Evolutionary conservation across 208 protist species (phyloP).

Genomic region (Trypanosoma congolense): DNA sequence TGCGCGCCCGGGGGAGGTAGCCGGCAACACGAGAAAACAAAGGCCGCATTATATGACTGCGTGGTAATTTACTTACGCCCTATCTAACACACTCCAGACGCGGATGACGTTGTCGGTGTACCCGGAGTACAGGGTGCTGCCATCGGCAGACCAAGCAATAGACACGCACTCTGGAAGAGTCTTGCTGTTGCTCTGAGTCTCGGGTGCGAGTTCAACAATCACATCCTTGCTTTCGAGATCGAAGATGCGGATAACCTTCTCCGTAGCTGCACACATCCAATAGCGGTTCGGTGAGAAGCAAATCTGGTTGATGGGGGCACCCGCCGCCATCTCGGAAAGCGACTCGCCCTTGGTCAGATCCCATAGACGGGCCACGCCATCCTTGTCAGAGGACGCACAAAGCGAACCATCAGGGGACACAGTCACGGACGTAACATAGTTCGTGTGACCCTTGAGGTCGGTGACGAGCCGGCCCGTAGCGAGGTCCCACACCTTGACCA

Average conservation of each 20-base stretch:
- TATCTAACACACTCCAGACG: conserved; percentile 89
- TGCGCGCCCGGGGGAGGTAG: conserved; percentile 1
- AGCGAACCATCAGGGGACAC: conserved; percentile 99
- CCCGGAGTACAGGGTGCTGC: conserved; percentile 96
- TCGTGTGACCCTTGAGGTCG: conserved; percentile 96
- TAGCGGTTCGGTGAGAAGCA: conserved; percentile 98
- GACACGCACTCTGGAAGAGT: conserved; percentile 90
- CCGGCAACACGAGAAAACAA: neutral
- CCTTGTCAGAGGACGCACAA: conserved; percentile 99
- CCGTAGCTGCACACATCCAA: conserved; percentile 98
- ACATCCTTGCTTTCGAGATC: conserved; percentile 96
- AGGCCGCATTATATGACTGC: neutral
- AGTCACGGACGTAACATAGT: conserved; percentile 97
- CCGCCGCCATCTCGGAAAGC: conserved; percentile 94
- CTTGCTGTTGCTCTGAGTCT: conserved; percentile 42
- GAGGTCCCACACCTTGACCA: conserved; percentile 98
- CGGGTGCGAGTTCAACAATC: conserved; percentile 91
- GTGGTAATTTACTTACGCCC: conserved; percentile 13
- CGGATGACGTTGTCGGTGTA: conserved; percentile 98
- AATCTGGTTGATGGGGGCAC: conserved; percentile 91
- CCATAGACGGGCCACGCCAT: conserved; percentile 97
- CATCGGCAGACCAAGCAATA: conserved; percentile 97
- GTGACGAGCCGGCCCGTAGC: conserved; percentile 88
- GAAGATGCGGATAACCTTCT: conserved; percentile 92
- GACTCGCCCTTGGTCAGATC: conserved; percentile 96